Conservation (phyloP, 177 flowering plant species). For the Vitis hybrid region DNA sequence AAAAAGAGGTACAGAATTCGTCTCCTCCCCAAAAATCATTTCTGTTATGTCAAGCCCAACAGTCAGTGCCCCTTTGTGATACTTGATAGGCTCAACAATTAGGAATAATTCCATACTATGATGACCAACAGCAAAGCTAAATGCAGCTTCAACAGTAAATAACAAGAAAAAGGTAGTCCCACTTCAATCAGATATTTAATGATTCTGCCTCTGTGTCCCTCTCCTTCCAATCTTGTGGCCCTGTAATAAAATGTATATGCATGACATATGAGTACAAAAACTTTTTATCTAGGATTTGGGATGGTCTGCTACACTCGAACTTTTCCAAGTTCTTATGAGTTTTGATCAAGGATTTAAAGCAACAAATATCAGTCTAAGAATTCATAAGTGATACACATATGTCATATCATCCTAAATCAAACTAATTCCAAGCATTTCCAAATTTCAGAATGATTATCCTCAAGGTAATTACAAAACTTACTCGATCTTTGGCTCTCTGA, state of each 20-base stretch:
- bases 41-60: not conserved
- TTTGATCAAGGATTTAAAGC: too few species aligned
- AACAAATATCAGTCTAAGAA: too few species aligned
- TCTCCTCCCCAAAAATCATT: not conserved
- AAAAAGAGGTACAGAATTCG: not conserved
- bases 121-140: slow-evolving; percentile 1
- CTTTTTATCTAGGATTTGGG: not conserved
- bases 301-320: not conserved
- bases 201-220: slow-evolving; percentile 49
- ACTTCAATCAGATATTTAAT: slow-evolving; percentile 24
- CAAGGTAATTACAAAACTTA: slow-evolving; percentile 28
- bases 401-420: too few species aligned
- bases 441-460: not conserved
- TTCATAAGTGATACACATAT: too few species aligned
- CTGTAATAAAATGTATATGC: slow-evolving; percentile 23
- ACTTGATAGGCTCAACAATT: not conserved
- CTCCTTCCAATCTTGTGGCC: slow-evolving; percentile 60
- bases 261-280: not conserved
- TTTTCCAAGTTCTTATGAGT: not conserved
- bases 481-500: slow-evolving; percentile 63
- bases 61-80: too few species aligned
- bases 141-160: slow-evolving; percentile 4
- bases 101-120: not conserved
- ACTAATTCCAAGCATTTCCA: not conserved
- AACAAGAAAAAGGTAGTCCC: not conserved